Evolutionary conservation across 1,139 yeast species (phyloP).

Genomic region (Suhomyces bokatorum): DNA sequence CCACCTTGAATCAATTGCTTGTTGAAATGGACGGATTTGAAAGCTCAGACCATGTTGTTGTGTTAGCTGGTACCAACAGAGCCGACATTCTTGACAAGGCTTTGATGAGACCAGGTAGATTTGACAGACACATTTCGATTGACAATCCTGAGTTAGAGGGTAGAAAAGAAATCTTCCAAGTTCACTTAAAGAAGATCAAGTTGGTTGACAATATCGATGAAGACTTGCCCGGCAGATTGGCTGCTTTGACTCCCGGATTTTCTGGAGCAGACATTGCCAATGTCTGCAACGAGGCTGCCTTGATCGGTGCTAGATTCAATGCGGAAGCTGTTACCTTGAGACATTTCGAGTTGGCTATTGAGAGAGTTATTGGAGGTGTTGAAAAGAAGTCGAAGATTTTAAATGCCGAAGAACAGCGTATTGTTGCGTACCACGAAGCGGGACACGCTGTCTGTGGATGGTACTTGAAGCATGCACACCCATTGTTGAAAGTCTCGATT

Average conservation of each 20-base stretch:
- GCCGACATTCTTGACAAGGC: conserved; percentile 93
- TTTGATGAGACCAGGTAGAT: conserved; percentile 93
- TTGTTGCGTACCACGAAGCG: conserved; percentile 97
- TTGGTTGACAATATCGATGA: conserved; percentile 46
- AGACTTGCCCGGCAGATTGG: conserved; percentile 77
- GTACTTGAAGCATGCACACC: conserved; percentile 88
- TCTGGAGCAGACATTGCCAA: conserved; percentile 98
- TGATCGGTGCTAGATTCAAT: conserved; percentile 87
- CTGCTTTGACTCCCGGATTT: conserved; percentile 96
- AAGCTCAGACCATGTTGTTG: conserved; percentile 88
- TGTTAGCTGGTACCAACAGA: conserved; percentile 94
- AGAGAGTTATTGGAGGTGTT: conserved; percentile 93
- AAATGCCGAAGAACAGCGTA: conserved; percentile 77
- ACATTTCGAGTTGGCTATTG: conserved; percentile 95
- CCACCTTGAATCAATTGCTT: conserved; percentile 88
- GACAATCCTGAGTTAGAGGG: conserved; percentile 94
- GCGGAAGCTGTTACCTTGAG: conserved; percentile 65
- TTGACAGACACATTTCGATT: conserved; percentile 88
- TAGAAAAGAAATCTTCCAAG: conserved; percentile 85
- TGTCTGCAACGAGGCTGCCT: conserved; percentile 95
- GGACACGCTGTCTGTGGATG: conserved; percentile 99
- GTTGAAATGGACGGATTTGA: conserved; percentile 99
- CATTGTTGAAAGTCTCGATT: conserved; percentile 89
- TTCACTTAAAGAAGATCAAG: conserved; percentile 71
- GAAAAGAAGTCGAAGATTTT: conserved; percentile 87